phyloP scores from a whole-genome alignment of 2,329 filamentous ascomycete species.

The Boeremia lycopersici region DNA sequence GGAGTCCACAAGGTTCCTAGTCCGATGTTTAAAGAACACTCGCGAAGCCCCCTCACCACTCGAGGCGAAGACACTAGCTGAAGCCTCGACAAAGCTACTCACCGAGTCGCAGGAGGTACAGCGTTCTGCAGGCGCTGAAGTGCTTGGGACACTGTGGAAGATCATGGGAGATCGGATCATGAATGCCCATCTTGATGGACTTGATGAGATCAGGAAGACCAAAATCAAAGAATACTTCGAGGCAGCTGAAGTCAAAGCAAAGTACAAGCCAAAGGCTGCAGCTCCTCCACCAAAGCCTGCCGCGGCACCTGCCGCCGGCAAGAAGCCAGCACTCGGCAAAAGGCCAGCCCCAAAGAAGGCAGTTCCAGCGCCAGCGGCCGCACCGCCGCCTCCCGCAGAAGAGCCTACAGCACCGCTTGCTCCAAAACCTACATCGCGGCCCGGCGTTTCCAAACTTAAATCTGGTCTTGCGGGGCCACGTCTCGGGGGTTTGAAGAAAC shows the following conservation, averaged over 20 bases:
- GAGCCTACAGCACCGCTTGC: slow-evolving; percentile 61
- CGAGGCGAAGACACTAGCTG: slow-evolving; percentile 85
- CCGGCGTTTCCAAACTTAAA: slow-evolving; percentile 50
- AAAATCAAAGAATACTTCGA: slow-evolving; percentile 95
- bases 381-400: slow-evolving; percentile 48
- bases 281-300: slow-evolving; percentile 64
- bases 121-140: slow-evolving; percentile 87
- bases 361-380: slow-evolving; percentile 48
- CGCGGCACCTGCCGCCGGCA: slow-evolving; percentile 53
- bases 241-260: slow-evolving; percentile 81
- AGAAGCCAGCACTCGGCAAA: slow-evolving; percentile 52
- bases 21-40: slow-evolving; percentile 82
- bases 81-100: slow-evolving; percentile 85
- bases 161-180: slow-evolving; percentile 97
- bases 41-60: slow-evolving; percentile 81
- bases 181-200: slow-evolving; percentile 85
- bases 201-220: slow-evolving; percentile 93
- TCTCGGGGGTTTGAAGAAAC: slow-evolving; percentile 52
- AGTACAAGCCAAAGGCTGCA: slow-evolving; percentile 85
- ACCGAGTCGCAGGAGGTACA: slow-evolving; percentile 86
- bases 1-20: slow-evolving; percentile 91
- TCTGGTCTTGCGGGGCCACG: slow-evolving; percentile 45
- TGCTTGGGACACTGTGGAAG: slow-evolving; percentile 95
- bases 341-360: slow-evolving; percentile 61
- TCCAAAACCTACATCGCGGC: slow-evolving; percentile 64